phyloP scores from a whole-genome alignment of 1,284 basidiomycete genomes.

The Acaromyces ingoldii region DNA sequence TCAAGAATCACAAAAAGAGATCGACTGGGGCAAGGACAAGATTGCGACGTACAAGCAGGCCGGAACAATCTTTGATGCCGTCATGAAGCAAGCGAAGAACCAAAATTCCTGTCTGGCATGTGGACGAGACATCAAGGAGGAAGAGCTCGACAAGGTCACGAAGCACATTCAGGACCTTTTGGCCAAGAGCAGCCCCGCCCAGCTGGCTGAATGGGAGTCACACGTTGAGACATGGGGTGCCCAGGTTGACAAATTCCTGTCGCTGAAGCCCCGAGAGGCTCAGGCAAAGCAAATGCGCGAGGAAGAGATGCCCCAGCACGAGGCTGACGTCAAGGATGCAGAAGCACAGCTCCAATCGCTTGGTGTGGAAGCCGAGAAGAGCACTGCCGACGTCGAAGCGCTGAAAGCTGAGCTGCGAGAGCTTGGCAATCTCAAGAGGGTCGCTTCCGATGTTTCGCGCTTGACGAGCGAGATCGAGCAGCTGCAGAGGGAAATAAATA shows the following conservation, averaged over 20 bases:
- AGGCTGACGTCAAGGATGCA: conserved; percentile 62
- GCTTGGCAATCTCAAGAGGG: conserved; percentile 20
- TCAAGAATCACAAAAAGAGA: conserved; percentile 58
- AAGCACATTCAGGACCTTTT: conserved; percentile 37
- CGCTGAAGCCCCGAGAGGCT: conserved; percentile 55
- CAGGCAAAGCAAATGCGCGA: conserved; percentile 27
- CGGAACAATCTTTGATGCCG: conserved; percentile 60
- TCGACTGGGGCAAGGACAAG: conserved; percentile 49
- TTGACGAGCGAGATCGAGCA: conserved; percentile 17
- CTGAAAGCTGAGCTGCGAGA: conserved; percentile 24
- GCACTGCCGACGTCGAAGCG: conserved; percentile 16
- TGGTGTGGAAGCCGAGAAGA: conserved; percentile 41
- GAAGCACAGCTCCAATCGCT: conserved; percentile 49
- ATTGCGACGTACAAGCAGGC: conserved; percentile 48
- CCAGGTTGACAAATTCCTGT: conserved; percentile 60
- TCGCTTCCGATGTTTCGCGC: conserved; percentile 25
- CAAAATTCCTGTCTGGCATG: conserved; percentile 73
- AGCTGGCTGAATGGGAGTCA: not conserved
- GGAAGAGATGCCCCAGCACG: conserved; percentile 54
- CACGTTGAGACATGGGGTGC: conserved; percentile 62
- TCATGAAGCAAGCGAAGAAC: conserved; percentile 63
- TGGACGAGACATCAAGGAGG: conserved; percentile 63
- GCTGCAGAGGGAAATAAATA: conserved; percentile 23
- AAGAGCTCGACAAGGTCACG: conserved; percentile 56
- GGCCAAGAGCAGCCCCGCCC: conserved; percentile 35